phyloP scores from a whole-genome alignment of 768 basidiomycete species.

The Suillus fuscotomentosus region DNA sequence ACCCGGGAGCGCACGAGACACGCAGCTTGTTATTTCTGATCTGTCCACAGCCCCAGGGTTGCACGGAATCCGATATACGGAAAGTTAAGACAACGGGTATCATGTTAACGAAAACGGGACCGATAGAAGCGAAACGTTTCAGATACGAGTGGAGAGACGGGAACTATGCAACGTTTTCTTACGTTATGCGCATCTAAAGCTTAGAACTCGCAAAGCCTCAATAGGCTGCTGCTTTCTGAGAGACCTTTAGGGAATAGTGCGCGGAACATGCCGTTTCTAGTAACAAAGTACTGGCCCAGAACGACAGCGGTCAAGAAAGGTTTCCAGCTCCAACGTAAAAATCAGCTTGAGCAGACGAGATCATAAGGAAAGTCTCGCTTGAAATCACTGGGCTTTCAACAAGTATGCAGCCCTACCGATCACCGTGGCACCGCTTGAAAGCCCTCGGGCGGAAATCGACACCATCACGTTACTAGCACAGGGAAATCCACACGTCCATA shows the following conservation, averaged over 20 bases:
- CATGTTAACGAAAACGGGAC: neutral
- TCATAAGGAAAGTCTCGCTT: neutral
- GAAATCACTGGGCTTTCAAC: neutral
- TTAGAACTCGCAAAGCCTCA: neutral
- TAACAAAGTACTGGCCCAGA: neutral
- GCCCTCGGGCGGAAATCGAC: neutral
- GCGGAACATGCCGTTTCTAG: neutral
- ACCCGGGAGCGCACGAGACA: constrained; percentile 2
- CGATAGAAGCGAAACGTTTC: neutral
- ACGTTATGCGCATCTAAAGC: constrained; percentile 1
- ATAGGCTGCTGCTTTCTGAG: neutral
- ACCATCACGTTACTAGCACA: neutral
- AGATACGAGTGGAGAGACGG: neutral
- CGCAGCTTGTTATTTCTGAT: neutral
- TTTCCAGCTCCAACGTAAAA: neutral
- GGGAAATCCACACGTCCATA: neutral
- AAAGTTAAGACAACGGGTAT: neutral
- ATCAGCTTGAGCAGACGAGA: neutral
- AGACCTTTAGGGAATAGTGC: neutral
- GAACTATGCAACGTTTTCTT: neutral
- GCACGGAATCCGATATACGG: neutral
- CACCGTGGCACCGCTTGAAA: neutral
- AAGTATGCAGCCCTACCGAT: neutral
- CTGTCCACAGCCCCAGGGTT: neutral
- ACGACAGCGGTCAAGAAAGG: neutral